phyloP scores from a whole-genome alignment of 768 basidiomycete genomes.

The Suillus cothurnatus region DNA sequence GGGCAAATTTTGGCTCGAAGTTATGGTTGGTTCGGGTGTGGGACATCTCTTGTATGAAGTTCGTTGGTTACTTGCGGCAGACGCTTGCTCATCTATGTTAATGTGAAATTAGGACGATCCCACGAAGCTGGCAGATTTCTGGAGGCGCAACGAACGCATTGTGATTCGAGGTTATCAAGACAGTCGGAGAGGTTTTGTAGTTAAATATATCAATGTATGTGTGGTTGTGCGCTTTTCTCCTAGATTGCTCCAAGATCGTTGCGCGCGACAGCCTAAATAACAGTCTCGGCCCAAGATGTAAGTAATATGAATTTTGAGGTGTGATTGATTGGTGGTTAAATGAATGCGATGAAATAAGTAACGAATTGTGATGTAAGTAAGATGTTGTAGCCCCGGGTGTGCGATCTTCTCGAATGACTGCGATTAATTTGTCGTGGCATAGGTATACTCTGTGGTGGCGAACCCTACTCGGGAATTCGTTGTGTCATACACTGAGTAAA shows the following conservation, averaged over 20 bases:
- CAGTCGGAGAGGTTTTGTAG: constrained; percentile 53
- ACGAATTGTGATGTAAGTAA: too few species aligned
- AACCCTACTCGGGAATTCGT: too few species aligned
- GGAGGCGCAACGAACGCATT: constrained; percentile 81
- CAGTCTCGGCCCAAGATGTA: not conserved
- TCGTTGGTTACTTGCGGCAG: constrained; percentile 21
- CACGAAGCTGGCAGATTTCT: constrained; percentile 78
- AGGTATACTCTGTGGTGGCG: too few species aligned
- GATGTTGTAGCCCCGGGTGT: too few species aligned
- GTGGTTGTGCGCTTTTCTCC: not conserved
- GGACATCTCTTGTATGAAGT: constrained; percentile 97
- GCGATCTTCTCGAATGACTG: too few species aligned
- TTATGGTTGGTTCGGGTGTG: constrained; percentile 66
- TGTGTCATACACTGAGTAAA: too few species aligned
- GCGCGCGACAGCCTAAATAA: not conserved
- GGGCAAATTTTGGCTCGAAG: constrained; percentile 93
- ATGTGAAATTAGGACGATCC: constrained; percentile 77
- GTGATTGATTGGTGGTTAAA: too few species aligned
- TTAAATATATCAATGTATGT: not conserved
- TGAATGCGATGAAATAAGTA: too few species aligned
- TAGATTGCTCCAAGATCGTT: not conserved
- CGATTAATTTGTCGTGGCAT: too few species aligned
- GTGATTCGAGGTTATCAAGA: constrained; percentile 60
- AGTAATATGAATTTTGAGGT: not conserved
- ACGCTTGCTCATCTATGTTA: not conserved